Evolutionary conservation across 768 basidiomycete species (phyloP), one percentile per base, ranked within the genome.

Genomic region (Tubosaeta brunneosetosa): DNA sequence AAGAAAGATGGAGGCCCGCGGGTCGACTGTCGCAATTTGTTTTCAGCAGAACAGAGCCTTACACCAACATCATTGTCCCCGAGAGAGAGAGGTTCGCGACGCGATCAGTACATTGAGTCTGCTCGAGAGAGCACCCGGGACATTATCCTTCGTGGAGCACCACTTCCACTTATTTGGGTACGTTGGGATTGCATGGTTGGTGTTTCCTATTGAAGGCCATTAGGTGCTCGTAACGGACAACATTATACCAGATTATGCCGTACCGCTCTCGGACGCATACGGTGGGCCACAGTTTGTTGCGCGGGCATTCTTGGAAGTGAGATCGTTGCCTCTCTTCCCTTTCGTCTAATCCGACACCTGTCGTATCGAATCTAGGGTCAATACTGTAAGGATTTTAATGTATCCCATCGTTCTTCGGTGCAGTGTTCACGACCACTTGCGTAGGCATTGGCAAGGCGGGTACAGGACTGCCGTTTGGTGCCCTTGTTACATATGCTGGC

Each of bases 141-240:
- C 44, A 31, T 65, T 27, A 11, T 37, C 14, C 40, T 49, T 16
- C 52, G 54, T 29, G 66, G 67, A 26, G 57, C 58, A 44, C 67
- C 65, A 19, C 60, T 66, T 42, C 65, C 65, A 6, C 60, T 66
- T 11, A 42, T 43, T 19, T 66, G 66, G 66, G 66, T 69, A 40
- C 19, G 65, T 52, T 40, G 9, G 22, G 2, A 34, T 22, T 11
- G 7, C 14, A 27, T 10, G 6, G n/a, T 26, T 19, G 7, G 8
- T 2, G 34, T 22, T 34, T 17, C 44, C 32, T 38, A 22, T 37
- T 19, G 17, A 38, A 37, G 4, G 1, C n/a, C 5, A 13, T 6
- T 38, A 69, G 66, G 56, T 67, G 7, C 55, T 67, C 7, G 57
- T 66, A 36, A 42, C 32, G 7, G 67, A 66, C 32, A 67, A 69